Percentiles rank a stretch among this genome's conserved stretches.
Evolutionary conservation across 2,329 filamentous ascomycete species (phyloP).

Genomic region (Pseudogymnoascus pannorum): DNA sequence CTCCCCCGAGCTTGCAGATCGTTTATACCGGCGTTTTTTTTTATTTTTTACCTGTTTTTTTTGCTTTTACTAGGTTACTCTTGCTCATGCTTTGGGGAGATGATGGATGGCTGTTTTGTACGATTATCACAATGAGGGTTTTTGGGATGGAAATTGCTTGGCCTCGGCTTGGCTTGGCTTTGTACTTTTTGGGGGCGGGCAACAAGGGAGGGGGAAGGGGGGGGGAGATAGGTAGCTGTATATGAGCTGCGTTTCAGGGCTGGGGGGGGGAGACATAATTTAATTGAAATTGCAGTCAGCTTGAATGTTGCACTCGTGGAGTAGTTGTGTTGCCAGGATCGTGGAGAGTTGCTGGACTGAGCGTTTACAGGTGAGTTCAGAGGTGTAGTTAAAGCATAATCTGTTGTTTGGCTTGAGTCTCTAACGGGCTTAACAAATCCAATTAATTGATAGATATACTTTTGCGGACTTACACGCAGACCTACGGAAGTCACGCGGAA

Average conservation of each 20-base stretch:
- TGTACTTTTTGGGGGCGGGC: constrained; percentile 1
- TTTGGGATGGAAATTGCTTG: neutral
- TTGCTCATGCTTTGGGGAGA: neutral
- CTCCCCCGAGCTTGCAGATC: no score
- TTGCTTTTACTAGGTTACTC: neutral
- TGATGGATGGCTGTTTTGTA: neutral
- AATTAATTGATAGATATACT: no score
- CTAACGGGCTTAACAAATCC: no score
- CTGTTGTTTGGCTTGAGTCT: neutral
- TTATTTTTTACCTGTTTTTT: no score
- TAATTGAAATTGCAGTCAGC: constrained; percentile 1
- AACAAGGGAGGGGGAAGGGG: neutral
- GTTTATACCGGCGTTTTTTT: neutral
- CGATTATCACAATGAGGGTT: neutral
- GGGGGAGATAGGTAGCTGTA: neutral
- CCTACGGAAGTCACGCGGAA: neutral
- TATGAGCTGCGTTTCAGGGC: neutral
- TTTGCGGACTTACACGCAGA: neutral
- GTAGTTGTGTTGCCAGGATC: neutral
- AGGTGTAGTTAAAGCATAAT: neutral
- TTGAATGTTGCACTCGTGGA: neutral
- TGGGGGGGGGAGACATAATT: neutral
- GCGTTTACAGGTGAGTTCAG: neutral
- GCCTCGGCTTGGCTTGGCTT: no score
- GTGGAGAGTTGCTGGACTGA: neutral